Evolutionary conservation across 2,329 filamentous ascomycete genomes (phyloP), one percentile per base, ranked within the genome.

Genomic region (Aureobasidium mangrovei): DNA sequence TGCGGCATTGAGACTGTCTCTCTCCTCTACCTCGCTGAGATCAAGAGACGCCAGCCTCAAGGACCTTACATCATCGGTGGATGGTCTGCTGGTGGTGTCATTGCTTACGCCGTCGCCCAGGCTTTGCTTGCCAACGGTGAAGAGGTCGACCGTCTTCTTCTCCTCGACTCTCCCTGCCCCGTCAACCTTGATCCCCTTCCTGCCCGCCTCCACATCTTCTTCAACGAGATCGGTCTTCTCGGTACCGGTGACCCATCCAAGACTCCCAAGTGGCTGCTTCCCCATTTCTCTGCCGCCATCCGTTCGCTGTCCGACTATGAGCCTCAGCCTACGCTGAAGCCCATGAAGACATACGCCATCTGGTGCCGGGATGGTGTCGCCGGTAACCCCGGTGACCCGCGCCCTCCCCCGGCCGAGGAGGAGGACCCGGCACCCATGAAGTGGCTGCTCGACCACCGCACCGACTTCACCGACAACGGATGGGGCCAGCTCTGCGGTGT

Each of bases 341-440:
- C 78, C 38, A 83, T 85, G 38, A 77, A 79, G 26, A 80, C 83
- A 3, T 80, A 79, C 59, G 74, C 81, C 38, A 81, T 89, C 61
- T 89, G 84, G 82, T 86, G 83, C 63, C 80, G 82, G 58, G 84
- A 89, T 56, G 85, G 85, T 58, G 83, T 89, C 3, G 87, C 84
- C 72, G 79, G 83, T 59, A 72, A 79, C 54, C 80, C 83, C 4
- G 77, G 77, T 46, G 83, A 86, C 66, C 83, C 83, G 39, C 76
- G 80, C 41, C 83, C 84, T 74, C 62, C 84, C 77, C 69, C 84
- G 77, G 63, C 79, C 78, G 66, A 77, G 65, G 74, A 73, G 57
- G 75, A 77, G 65, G 75, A 77, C 58, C 74, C 74, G 53, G 73
- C 73, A 44, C 75, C 75, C 28, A 77, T 77, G 75, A 76, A 69